Conservation (phyloP, 2,329 filamentous ascomycete species). For the Akanthomyces dipterigenus region DNA sequence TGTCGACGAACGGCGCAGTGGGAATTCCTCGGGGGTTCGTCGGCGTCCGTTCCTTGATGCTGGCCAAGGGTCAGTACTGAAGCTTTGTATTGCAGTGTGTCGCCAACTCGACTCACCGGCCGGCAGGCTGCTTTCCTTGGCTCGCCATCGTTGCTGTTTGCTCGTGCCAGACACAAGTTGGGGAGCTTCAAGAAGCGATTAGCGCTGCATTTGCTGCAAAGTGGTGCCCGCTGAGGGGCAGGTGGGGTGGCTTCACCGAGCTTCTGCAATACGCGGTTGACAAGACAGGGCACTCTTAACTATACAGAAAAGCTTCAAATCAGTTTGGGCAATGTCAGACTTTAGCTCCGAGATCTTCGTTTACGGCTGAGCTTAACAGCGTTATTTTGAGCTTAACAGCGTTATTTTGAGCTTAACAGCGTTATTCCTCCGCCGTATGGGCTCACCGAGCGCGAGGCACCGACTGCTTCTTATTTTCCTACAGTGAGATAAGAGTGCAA, state of each 20-base stretch:
- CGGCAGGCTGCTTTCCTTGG: constrained; percentile 31
- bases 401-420: no score
- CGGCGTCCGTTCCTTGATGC: constrained; percentile 41
- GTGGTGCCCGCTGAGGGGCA: constrained; percentile 22
- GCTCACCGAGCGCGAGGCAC: no score
- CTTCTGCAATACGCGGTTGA: neutral
- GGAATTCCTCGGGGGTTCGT: constrained; percentile 81
- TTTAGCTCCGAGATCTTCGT: no score
- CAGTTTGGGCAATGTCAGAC: no score
- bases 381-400: no score
- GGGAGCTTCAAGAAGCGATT: constrained; percentile 21
- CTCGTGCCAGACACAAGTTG: constrained; percentile 15
- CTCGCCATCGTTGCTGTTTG: constrained; percentile 31
- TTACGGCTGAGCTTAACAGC: no score
- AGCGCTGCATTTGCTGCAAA: constrained; percentile 23
- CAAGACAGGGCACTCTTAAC: neutral
- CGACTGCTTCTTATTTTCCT: no score
- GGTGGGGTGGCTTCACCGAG: constrained; percentile 20
- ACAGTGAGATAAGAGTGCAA: no score
- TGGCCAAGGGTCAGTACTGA: constrained; percentile 9
- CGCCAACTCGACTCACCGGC: constrained; percentile 23
- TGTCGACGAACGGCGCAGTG: constrained; percentile 77
- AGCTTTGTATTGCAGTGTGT: no score
- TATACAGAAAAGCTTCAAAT: no score
- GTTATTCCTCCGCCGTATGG: no score